These are phyloP conservation scores for Pleurotus tuoliensis DNA, from an alignment of 768 basidiomycete genomes.

Conservation along the genomic window DNA sequence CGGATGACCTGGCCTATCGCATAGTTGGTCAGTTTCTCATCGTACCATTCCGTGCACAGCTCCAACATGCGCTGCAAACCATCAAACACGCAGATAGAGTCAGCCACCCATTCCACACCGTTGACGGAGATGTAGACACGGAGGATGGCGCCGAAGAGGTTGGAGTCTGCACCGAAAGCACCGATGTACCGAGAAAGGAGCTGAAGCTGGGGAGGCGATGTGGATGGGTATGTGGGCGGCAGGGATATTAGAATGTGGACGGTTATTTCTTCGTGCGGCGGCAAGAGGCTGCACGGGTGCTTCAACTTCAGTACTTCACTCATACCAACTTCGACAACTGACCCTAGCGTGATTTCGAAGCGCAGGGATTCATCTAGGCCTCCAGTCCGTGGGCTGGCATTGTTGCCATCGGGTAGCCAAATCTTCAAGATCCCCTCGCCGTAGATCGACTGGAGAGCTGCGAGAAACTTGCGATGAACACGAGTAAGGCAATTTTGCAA, in stretches of 20 bases:
- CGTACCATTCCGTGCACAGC: slow-evolving; percentile 65
- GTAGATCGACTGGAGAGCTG: slow-evolving; percentile 82
- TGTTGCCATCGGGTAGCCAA: slow-evolving; percentile 39
- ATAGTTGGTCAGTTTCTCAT: slow-evolving; percentile 54
- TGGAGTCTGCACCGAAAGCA: slow-evolving; percentile 68
- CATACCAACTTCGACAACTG: slow-evolving; percentile 23
- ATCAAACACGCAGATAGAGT: slow-evolving; percentile 81
- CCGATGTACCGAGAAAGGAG: slow-evolving; percentile 83
- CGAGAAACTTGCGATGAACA: slow-evolving; percentile 10
- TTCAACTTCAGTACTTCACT: slow-evolving; percentile 11
- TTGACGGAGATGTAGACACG: slow-evolving; percentile 76
- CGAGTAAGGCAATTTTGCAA: not conserved
- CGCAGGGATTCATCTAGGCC: slow-evolving; percentile 41
- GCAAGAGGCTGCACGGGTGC: slow-evolving; percentile 41
- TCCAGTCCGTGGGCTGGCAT: slow-evolving; percentile 11
- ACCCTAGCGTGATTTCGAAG: slow-evolving; percentile 66
- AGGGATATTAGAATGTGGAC: slow-evolving; percentile 58
- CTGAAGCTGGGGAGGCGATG: slow-evolving; percentile 76
- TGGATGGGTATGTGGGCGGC: slow-evolving; percentile 57
- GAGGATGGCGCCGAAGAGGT: slow-evolving; percentile 72
- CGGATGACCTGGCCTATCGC: slow-evolving; percentile 52
- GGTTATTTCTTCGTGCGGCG: slow-evolving; percentile 48
- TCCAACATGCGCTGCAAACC: slow-evolving; percentile 77
- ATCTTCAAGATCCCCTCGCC: slow-evolving; percentile 62
- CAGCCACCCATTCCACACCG: slow-evolving; percentile 75